Conservation (phyloP, 1,139 yeast genomes). For the Candida pseudoviswanathii region DNA sequence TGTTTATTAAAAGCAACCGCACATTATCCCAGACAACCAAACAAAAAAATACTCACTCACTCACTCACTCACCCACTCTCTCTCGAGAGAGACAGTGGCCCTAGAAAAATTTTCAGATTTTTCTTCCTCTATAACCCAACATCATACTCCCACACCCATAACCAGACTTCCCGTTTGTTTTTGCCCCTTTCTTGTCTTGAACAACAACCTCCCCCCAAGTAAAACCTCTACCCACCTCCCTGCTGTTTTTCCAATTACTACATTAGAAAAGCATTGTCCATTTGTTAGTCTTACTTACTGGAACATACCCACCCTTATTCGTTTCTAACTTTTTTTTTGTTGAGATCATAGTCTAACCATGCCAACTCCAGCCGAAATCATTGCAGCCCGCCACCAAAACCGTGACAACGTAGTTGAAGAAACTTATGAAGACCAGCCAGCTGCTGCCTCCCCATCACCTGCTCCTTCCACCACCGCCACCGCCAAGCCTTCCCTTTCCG, state of each 20-base stretch:
- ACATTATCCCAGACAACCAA: too few relatives aligned
- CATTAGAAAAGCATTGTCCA: constrained; percentile 18
- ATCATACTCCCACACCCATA: not conserved
- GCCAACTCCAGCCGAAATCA: constrained; percentile 65
- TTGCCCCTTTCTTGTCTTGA: not conserved
- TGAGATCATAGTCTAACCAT: constrained; percentile 16
- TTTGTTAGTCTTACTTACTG: constrained; percentile 9
- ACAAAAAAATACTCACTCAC: too few relatives aligned
- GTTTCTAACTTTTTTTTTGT: constrained; percentile 1
- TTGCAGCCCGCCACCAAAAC: constrained; percentile 51
- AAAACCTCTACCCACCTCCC: constrained; percentile 6
- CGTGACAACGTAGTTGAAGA: constrained; percentile 21
- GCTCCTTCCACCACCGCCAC: constrained; percentile 21
- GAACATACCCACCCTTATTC: not conserved
- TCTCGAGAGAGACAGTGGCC: not conserved
- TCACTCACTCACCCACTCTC: too few relatives aligned
- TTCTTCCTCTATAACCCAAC: not conserved
- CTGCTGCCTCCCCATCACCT: constrained; percentile 12
- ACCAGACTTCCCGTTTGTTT: not conserved
- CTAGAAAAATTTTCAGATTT: not conserved
- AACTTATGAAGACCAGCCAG: constrained; percentile 4
- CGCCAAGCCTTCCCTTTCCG: constrained; percentile 40
- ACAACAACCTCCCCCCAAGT: not conserved
- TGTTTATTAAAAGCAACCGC: too few relatives aligned
- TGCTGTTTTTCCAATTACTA: constrained; percentile 14